Conservation (phyloP, 1,284 basidiomycete genomes). For the Xerocomus nothofagi region DNA sequence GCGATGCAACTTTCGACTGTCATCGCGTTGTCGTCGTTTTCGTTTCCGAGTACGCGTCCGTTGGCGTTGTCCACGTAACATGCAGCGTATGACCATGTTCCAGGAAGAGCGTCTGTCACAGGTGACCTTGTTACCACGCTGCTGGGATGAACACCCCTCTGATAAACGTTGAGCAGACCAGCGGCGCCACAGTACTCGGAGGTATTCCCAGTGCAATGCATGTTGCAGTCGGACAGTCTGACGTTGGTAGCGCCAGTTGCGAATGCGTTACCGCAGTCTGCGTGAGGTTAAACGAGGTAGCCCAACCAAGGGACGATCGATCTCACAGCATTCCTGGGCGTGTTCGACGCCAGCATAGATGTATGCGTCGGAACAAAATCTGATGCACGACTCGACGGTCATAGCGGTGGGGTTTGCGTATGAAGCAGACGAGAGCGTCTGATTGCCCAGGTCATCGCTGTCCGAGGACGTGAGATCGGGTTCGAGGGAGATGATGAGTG, state of each 20-base stretch:
- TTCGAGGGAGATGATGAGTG: neutral
- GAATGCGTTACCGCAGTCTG: conserved; percentile 64
- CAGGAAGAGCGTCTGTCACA: conserved; percentile 50
- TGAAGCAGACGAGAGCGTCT: conserved; percentile 50
- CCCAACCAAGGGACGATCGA: neutral
- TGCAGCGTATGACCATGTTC: conserved; percentile 45
- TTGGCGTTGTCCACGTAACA: conserved; percentile 49
- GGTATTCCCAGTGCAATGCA: conserved; percentile 60
- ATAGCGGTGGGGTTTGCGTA: conserved; percentile 51
- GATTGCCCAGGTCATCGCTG: conserved; percentile 52
- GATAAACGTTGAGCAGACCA: conserved; percentile 61
- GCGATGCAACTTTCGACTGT: conserved; percentile 51
- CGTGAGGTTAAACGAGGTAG: conserved; percentile 1
- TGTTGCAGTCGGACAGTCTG: conserved; percentile 55
- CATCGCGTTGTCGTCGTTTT: conserved; percentile 31
- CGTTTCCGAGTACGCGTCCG: conserved; percentile 48
- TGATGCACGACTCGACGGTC: conserved; percentile 65
- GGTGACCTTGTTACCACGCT: conserved; percentile 30
- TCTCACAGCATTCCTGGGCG: conserved; percentile 60
- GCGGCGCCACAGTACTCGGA: conserved; percentile 61
- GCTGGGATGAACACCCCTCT: conserved; percentile 48
- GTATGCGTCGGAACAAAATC: conserved; percentile 53
- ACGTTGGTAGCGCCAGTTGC: conserved; percentile 47
- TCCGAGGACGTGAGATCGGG: neutral
- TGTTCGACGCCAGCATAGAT: conserved; percentile 66